These are phyloP conservation scores for Penicillium nucicola DNA, from an alignment of 495 filamentous ascomycete species.

Conservation along the genomic window DNA sequence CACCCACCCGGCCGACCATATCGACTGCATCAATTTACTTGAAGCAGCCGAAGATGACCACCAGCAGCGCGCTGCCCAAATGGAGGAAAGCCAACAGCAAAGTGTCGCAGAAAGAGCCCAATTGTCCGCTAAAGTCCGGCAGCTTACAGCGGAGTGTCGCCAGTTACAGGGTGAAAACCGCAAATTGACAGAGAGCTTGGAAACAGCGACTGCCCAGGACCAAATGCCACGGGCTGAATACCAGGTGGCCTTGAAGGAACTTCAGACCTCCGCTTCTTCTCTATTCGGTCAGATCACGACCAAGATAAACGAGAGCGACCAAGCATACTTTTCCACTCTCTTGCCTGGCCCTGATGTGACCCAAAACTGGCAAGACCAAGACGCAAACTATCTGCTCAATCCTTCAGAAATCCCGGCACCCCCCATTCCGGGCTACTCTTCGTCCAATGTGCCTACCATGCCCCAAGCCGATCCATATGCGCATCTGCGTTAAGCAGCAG, in stretches of 20 bases:
- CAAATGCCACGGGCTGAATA: background rate
- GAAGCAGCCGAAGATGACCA: background rate
- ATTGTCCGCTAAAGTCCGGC: background rate
- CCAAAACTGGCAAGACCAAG: background rate
- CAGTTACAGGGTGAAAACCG: background rate
- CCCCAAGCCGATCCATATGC: background rate
- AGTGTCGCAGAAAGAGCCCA: background rate
- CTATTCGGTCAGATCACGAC: background rate
- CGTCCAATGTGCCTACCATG: background rate
- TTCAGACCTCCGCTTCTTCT: background rate
- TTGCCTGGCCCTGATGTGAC: background rate
- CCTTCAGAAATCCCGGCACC: background rate
- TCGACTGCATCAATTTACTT: background rate
- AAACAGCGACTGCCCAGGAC: background rate
- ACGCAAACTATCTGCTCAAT: background rate
- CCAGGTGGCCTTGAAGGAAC: background rate
- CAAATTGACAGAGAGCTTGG: background rate
- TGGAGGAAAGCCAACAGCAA: background rate
- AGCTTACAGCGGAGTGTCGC: background rate
- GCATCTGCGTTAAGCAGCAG: background rate
- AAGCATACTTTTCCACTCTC: constrained; percentile 1
- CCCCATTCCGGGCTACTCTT: background rate
- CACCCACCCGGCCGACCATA: background rate
- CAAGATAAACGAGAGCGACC: background rate
- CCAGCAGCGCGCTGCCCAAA: background rate